Percentiles rank a stretch among this genome's conserved stretches.
Conservation (phyloP, 2,329 filamentous ascomycete species). For the Sporothrix humicola region DNA sequence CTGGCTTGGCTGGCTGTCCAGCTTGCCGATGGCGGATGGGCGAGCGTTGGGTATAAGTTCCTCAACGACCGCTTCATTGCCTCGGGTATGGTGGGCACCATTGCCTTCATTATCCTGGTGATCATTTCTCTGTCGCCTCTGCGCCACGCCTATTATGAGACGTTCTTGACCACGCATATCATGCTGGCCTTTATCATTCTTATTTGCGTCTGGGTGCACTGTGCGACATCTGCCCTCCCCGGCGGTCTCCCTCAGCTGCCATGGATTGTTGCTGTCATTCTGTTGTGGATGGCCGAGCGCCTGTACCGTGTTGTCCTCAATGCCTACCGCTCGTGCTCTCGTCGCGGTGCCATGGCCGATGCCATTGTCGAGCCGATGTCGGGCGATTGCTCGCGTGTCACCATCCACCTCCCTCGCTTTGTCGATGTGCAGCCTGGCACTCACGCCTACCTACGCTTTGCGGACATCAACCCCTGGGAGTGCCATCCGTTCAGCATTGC, state of each 20-base stretch:
- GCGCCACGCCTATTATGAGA: conserved; percentile 95
- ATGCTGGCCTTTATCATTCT: conserved; percentile 71
- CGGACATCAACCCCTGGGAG: conserved; percentile 69
- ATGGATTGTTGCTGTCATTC: conserved; percentile 75
- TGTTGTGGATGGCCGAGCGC: conserved; percentile 77
- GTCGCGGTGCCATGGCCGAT: conserved; percentile 60
- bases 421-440: conserved; percentile 71
- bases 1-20: conserved; percentile 76
- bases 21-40: conserved; percentile 67
- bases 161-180: conserved; percentile 88
- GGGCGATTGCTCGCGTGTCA: conserved; percentile 72
- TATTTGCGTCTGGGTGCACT: conserved; percentile 78
- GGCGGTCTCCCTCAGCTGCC: conserved; percentile 73
- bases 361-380: conserved; percentile 71
- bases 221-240: conserved; percentile 66
- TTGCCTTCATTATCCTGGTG: conserved; percentile 68
- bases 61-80: conserved; percentile 66
- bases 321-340: conserved; percentile 69
- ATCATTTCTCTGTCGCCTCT: conserved; percentile 77
- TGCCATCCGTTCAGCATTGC: conserved; percentile 80
- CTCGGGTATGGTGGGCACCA: conserved; percentile 59
- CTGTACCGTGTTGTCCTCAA: conserved; percentile 65
- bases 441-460: conserved; percentile 76
- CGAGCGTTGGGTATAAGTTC: conserved; percentile 61
- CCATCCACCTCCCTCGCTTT: conserved; percentile 70